phyloP scores from a whole-genome alignment of 441 rosid genomes.

The Brassica hybrid region DNA sequence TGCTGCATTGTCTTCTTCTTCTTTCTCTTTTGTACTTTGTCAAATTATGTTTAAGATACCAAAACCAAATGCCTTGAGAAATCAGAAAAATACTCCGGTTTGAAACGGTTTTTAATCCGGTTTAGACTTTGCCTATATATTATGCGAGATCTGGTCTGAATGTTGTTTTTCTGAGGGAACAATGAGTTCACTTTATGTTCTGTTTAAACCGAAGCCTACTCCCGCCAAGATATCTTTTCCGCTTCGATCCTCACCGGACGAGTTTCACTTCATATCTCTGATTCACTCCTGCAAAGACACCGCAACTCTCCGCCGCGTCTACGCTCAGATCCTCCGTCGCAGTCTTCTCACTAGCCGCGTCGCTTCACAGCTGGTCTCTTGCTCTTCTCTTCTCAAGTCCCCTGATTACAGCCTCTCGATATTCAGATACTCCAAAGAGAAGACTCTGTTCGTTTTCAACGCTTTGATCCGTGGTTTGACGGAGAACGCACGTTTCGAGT shows the following conservation, averaged over 20 bases:
- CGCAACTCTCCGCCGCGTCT: constrained; percentile 56
- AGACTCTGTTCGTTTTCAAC: constrained; percentile 57
- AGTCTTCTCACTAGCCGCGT: constrained; percentile 49
- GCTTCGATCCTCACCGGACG: constrained; percentile 33
- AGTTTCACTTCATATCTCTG: constrained; percentile 53
- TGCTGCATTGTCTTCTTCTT: constrained; percentile 3
- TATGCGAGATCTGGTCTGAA: neutral
- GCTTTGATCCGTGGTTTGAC: constrained; percentile 62
- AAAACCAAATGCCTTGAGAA: too few species aligned
- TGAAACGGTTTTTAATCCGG: neutral
- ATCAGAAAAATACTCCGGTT: neutral
- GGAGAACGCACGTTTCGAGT: constrained; percentile 46
- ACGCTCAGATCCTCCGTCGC: constrained; percentile 60
- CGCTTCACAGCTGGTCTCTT: constrained; percentile 58
- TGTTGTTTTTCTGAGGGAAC: neutral
- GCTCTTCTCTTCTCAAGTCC: constrained; percentile 51
- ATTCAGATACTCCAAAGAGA: constrained; percentile 49
- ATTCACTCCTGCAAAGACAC: constrained; percentile 50
- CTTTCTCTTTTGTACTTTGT: neutral
- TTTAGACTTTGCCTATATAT: neutral
- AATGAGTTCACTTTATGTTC: constrained; percentile 45
- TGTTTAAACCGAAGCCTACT: constrained; percentile 42
- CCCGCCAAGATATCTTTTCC: constrained; percentile 46
- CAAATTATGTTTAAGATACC: neutral
- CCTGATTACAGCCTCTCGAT: constrained; percentile 51